A percentile compares a stretch with the other conserved stretches of the same genome.
Conservation (phyloP, 148 eudicot genomes). For the Suaeda aralocaspica region DNA sequence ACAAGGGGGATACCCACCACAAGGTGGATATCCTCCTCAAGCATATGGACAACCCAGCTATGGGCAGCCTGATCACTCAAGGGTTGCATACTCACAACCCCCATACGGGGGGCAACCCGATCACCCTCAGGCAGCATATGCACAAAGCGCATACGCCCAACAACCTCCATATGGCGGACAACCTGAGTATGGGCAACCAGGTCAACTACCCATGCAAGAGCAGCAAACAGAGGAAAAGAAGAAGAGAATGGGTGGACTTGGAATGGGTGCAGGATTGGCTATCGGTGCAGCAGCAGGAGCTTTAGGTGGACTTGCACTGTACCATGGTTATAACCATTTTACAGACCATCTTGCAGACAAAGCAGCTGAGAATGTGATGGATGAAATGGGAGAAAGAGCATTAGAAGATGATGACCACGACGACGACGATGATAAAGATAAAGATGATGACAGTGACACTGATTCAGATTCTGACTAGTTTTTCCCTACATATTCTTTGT, state of each 20-base stretch:
- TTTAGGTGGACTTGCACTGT: constrained; percentile 72
- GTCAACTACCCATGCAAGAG: too few species aligned
- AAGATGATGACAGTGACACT: constrained; percentile 30
- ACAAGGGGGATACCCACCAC: too few species aligned
- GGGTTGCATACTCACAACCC: too few species aligned
- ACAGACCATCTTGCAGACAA: constrained; percentile 51
- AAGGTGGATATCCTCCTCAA: too few species aligned
- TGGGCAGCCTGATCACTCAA: too few species aligned
- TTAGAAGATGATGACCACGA: constrained; percentile 37
- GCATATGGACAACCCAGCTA: too few species aligned
- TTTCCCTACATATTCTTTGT: too few species aligned
- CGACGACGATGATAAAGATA: constrained; percentile 35
- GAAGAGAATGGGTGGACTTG: constrained; percentile 69
- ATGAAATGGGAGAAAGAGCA: too few species aligned
- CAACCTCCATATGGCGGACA: constrained; percentile 10
- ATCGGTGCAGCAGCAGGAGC: constrained; percentile 82
- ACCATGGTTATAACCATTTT: constrained; percentile 59
- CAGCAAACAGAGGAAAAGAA: constrained; percentile 50
- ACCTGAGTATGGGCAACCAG: constrained; percentile 15
- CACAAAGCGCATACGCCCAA: too few species aligned
- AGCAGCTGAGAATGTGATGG: constrained; percentile 21
- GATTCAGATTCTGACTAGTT: too few species aligned
- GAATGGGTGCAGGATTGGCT: constrained; percentile 59
- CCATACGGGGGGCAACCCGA: too few species aligned
- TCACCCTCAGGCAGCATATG: too few species aligned